These are phyloP conservation scores for Sporothrix protearum DNA, from an alignment of 2,329 filamentous ascomycete genomes.

Conservation along the genomic window DNA sequence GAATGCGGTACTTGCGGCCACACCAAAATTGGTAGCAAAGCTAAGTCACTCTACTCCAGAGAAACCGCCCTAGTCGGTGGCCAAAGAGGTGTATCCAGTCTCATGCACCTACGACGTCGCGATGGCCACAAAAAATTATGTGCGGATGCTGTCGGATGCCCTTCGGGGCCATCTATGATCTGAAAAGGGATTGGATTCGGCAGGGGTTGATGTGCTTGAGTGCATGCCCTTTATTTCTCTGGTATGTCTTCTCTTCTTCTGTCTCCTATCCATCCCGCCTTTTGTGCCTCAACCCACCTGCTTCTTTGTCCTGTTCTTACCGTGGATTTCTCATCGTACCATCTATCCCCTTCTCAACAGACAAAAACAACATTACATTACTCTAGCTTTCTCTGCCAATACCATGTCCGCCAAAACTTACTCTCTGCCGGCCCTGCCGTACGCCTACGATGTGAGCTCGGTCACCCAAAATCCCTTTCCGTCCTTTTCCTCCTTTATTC, in stretches of 20 bases:
- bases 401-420: constrained; percentile 29
- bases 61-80: not conserved
- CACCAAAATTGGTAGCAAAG: constrained; percentile 7
- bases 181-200: not conserved
- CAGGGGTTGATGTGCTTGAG: no score
- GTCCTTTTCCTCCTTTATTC: not conserved
- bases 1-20: constrained; percentile 16
- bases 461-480: constrained; percentile 36
- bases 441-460: constrained; percentile 35
- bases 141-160: not conserved
- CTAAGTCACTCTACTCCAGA: not conserved
- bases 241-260: not conserved
- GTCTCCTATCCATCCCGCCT: not conserved
- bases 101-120: not conserved
- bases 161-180: not conserved
- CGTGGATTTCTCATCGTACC: not conserved
- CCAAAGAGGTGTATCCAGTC: constrained; percentile 7
- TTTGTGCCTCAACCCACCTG: not conserved
- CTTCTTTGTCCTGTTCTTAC: not conserved
- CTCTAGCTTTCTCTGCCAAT: not conserved
- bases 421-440: constrained; percentile 35
- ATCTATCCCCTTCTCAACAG: not conserved
- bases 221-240: not conserved
- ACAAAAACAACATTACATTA: not conserved
- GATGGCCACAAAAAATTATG: constrained; percentile 2